Evolutionary conservation across 192 early-diverging fungal species (phyloP).

Genomic region (Coemansia sp.): DNA sequence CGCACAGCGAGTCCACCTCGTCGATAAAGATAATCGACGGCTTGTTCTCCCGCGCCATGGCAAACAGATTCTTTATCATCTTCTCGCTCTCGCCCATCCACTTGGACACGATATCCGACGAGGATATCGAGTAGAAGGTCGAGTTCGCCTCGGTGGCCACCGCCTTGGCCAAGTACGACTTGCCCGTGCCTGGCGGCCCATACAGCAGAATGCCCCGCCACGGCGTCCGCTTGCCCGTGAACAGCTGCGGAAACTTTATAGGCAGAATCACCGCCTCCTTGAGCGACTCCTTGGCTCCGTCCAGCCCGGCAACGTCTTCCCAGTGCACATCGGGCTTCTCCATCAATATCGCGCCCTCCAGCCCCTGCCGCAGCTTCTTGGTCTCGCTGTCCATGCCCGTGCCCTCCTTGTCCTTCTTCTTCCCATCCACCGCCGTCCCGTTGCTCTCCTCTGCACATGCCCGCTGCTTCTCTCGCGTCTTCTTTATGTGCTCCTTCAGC

Average conservation of each 20-base stretch:
- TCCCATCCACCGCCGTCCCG: slow-evolving; percentile 31
- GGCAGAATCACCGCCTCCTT: slow-evolving; percentile 99
- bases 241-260: slow-evolving; percentile 95
- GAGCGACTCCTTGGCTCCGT: slow-evolving; percentile 91
- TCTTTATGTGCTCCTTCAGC: slow-evolving; percentile 82
- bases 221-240: slow-evolving; percentile 91
- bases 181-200: slow-evolving; percentile 97
- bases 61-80: slow-evolving; percentile 92
- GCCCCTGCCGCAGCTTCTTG: slow-evolving; percentile 69
- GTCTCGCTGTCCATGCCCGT: slow-evolving; percentile 73
- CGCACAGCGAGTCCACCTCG: slow-evolving; percentile 96
- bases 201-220: slow-evolving; percentile 97
- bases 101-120: slow-evolving; percentile 97
- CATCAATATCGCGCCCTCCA: slow-evolving; percentile 80
- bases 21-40: slow-evolving; percentile 99
- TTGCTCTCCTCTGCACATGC: slow-evolving; percentile 60
- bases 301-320: slow-evolving; percentile 96
- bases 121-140: slow-evolving; percentile 95
- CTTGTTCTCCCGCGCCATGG: slow-evolving; percentile 86
- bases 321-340: slow-evolving; percentile 97
- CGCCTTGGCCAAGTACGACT: slow-evolving; percentile 95
- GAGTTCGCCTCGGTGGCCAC: slow-evolving; percentile 96
- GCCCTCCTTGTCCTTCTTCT: slow-evolving; percentile 45
- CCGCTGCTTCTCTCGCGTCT: slow-evolving; percentile 65
- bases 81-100: slow-evolving; percentile 99